Evolutionary conservation across 1,284 basidiomycete genomes (phyloP).

Genomic region (Cutaneotrichosporon arboriforme): DNA sequence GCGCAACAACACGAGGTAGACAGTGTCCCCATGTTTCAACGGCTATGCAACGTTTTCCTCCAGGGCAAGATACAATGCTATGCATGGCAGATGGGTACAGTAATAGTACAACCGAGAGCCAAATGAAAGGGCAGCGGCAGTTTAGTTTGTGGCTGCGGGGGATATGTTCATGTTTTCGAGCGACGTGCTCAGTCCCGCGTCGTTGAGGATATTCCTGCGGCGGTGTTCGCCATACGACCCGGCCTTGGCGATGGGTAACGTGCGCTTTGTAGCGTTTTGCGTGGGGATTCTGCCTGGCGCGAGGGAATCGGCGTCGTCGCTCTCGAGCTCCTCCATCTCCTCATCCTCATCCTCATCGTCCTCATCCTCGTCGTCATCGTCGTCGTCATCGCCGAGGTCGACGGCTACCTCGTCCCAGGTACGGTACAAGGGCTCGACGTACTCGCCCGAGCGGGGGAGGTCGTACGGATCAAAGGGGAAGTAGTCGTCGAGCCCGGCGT

Average conservation of each 20-base stretch:
- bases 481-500: slow-evolving; percentile 80
- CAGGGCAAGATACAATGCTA: neutral
- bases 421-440: slow-evolving; percentile 53
- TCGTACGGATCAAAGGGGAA: slow-evolving; percentile 99
- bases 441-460: slow-evolving; percentile 57
- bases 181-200: slow-evolving; percentile 33
- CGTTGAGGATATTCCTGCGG: slow-evolving; percentile 15
- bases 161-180: slow-evolving; percentile 45
- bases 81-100: neutral
- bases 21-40: neutral
- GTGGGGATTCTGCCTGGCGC: neutral
- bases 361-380: slow-evolving; percentile 46
- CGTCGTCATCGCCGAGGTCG: slow-evolving; percentile 38
- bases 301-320: neutral
- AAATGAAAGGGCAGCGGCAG: no score
- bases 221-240: slow-evolving; percentile 12
- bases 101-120: no score
- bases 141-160: slow-evolving; percentile 11
- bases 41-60: neutral
- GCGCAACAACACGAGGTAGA: no score
- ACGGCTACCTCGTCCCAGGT: slow-evolving; percentile 54
- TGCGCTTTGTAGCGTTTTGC: neutral
- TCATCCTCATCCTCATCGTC: slow-evolving; percentile 45
- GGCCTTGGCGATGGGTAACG: slow-evolving; percentile 12
- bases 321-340: slow-evolving; percentile 3